Base-by-base conservation (phyloP, 2,329 filamentous ascomycete species). In the Triangularia verruculosa region DNA sequence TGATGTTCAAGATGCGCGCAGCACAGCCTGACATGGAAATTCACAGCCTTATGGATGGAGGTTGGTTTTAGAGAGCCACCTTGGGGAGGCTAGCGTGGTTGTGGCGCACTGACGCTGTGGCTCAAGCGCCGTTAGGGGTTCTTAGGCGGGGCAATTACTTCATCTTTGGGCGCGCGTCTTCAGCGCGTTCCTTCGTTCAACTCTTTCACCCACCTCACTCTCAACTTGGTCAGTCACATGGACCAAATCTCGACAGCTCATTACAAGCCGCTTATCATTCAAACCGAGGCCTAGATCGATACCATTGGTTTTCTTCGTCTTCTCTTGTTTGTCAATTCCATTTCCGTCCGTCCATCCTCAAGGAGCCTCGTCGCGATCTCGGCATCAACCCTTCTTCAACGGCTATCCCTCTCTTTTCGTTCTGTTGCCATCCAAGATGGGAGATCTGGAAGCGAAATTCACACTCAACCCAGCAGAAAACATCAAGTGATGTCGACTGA, bases 41-140 rank as follows among this genome's bases (percentile, higher is more conserved):
- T 64, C 32, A 53, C 57, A 24, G n/a, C 63, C 65, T 63, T 63
- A 65, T 65, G 64, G 62, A 60, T 58, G 60, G 34, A 57, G 32
- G 55, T 32, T 28, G 56, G 39, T 47, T 47, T 47, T 20, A 47
- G 39, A 47, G n/a, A 28, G 27, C 27, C 27, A 5, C 4, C 32
- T n/a, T 32, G n/a, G n/a, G n/a, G 34, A 12, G 20, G 54, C 39
- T 62, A 34, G 13, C 12, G 30, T 28, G 27, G 47, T 17, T 15
- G 30, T 28, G 27, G 11, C 57, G 63, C 12, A 59, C 61, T 61
- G 59, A 64, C 51, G 60, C 64, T 64, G 66, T 66, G 66, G 66
- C 66, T 52, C 59, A 34, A 66, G 61, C 65, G 62, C 39, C 32
- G 20, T 17, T 15, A n/a, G 28, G 55, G 55, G 24, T 53, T 24